Conservation (phyloP, 2,329 filamentous ascomycete genomes). For the Thelonectria blattea region DNA sequence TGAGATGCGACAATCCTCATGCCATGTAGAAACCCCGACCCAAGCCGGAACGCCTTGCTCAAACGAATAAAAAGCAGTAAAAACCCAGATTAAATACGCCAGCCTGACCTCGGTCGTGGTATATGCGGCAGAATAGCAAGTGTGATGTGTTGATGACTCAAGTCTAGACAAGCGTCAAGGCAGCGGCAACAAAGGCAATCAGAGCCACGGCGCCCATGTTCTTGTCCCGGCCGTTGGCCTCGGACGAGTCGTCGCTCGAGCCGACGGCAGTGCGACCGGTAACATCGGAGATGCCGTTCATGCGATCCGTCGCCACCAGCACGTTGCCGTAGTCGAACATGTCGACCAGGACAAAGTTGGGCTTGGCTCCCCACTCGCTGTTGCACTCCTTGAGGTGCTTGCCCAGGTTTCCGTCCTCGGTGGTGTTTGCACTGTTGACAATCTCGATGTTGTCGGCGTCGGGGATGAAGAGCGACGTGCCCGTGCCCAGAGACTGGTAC, state of each 20-base stretch:
- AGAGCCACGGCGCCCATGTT: slow-evolving; percentile 47
- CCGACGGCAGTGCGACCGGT: slow-evolving; percentile 43
- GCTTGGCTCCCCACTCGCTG: slow-evolving; percentile 63
- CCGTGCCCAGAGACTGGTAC: slow-evolving; percentile 60
- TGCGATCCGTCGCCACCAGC: slow-evolving; percentile 69
- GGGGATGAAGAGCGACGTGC: slow-evolving; percentile 60
- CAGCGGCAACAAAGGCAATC: slow-evolving; percentile 51
- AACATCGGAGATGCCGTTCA: slow-evolving; percentile 62
- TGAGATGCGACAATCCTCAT: slow-evolving; percentile 4
- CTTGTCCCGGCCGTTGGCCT: slow-evolving; percentile 26
- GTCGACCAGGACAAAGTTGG: slow-evolving; percentile 80
- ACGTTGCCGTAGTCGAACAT: slow-evolving; percentile 78
- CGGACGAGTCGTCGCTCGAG: slow-evolving; percentile 24
- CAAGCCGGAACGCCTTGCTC: slow-evolving; percentile 33
- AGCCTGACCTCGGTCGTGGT: not conserved
- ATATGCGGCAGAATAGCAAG: slow-evolving; percentile 22
- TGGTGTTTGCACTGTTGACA: slow-evolving; percentile 69
- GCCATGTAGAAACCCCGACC: slow-evolving; percentile 19
- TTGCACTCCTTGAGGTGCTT: slow-evolving; percentile 60
- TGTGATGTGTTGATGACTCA: slow-evolving; percentile 1
- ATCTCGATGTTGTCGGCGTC: slow-evolving; percentile 63
- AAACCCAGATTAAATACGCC: slow-evolving; percentile 20
- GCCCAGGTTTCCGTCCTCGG: slow-evolving; percentile 59
- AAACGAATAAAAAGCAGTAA: slow-evolving; percentile 12
- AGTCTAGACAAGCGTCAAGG: slow-evolving; percentile 45